Base-by-base conservation (phyloP, 2,329 filamentous ascomycete genomes). In the Fusarium dimerum region DNA sequence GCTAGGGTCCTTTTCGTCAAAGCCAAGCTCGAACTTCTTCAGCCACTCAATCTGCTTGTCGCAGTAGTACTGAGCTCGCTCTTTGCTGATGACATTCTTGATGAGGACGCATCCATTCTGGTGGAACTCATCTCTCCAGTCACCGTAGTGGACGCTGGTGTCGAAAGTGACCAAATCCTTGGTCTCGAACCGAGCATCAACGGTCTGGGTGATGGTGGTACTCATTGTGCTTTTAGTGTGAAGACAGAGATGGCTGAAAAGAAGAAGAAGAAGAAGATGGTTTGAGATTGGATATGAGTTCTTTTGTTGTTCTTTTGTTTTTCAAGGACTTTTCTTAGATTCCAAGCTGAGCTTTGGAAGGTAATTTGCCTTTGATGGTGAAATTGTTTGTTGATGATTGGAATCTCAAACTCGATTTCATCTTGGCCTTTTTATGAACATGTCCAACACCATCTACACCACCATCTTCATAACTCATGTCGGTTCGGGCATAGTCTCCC, bases 11-110 rank as follows among this genome's bases (percentile, higher is more conserved):
- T 62, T 62, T 13, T 62, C 59, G 6, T 62, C 56, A 26, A 62
- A 62, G 32, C 59, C 59, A 4, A 62, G 56, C 10, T 62, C 59
- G 10, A 62, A 62, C 18, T 58, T 62, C 45, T 62, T 62, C 26
- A 62, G 51, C 59, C 59, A 62, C 51, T 62, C 49, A 38, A 62
- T 62, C 54, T 62, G 59, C 50, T 62, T 62, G 17, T 62, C 59
- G 46, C 54, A 62, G 44, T 62, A 62, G 38, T 58, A 62, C 32
- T 62, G 54, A 11, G 59, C 59, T 13, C 50, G 36, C n/a, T 62
- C 56, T 4, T 51, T 48, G 46, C 56, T 62, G 20, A 62, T 62
- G 20, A 62, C 59, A 7, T 62, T 62, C 59, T 62, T 62, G 56
- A 62, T 62, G 26, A 62, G 36, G 12, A 62, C 59, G 29, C 59